Conservation (phyloP, 371 early-diverging fungal species). For the Lichtheimia ornata region DNA sequence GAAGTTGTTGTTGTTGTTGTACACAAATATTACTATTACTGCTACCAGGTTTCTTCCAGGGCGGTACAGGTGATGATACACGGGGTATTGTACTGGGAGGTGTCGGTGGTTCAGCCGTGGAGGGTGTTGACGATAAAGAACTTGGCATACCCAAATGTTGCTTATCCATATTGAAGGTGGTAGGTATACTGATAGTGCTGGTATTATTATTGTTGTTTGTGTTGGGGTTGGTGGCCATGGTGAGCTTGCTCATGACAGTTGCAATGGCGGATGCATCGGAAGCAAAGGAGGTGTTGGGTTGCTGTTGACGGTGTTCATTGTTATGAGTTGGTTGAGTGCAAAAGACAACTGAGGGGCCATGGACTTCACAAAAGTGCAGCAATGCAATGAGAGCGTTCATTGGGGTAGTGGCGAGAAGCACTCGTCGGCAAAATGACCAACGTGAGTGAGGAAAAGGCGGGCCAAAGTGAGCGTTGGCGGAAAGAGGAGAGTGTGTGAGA, state of each 20-base stretch:
- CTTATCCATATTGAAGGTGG: not conserved
- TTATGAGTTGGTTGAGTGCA: conserved; percentile 58
- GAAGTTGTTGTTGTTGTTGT: no score
- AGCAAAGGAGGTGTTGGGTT: conserved; percentile 7
- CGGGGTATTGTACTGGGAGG: conserved; percentile 15
- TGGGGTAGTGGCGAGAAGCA: no score
- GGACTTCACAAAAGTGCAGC: conserved; percentile 61
- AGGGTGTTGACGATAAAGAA: conserved; percentile 16
- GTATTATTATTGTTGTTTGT: no score
- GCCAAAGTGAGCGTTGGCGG: no score
- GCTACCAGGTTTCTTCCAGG: conserved; percentile 4
- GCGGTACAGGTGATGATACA: conserved; percentile 10
- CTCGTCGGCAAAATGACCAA: no score
- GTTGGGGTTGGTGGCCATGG: not conserved
- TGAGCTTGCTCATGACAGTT: conserved; percentile 2
- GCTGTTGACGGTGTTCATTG: conserved; percentile 3
- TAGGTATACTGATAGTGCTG: conserved; percentile 1
- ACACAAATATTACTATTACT: no score
- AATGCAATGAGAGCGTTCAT: conserved; percentile 60
- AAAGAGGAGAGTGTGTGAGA: no score
- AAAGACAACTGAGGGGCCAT: conserved; percentile 59
- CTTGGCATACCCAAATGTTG: not conserved
- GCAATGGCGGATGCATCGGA: not conserved
- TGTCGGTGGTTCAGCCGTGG: conserved; percentile 20
- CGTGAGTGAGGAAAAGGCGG: not conserved